Conservation (phyloP, 495 filamentous ascomycete genomes). For the Aspergillus nanangensis region DNA sequence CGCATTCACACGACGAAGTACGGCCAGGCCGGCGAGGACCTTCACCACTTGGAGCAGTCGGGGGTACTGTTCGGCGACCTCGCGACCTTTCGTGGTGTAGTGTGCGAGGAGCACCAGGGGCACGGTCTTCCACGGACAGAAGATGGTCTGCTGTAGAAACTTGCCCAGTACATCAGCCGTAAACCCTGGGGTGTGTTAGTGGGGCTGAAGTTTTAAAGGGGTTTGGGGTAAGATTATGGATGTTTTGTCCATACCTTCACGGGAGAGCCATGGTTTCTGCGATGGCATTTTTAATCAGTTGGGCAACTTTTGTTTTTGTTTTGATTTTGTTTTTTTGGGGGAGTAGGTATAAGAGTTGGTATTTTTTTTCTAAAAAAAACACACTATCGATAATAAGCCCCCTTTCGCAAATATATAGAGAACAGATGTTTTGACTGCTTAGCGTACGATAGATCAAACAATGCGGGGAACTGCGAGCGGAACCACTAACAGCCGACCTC, state of each 20-base stretch:
- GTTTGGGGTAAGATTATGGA: not conserved
- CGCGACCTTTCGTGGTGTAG: conserved; percentile 54
- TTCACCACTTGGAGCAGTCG: conserved; percentile 21
- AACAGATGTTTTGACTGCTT: too few relatives aligned
- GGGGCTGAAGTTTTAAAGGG: not conserved
- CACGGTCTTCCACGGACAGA: conserved; percentile 56
- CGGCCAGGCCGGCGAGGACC: conserved; percentile 29
- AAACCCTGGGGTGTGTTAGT: conserved; percentile 46
- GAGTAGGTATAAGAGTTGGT: too few relatives aligned
- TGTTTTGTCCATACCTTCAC: conserved; percentile 22
- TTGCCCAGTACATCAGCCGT: conserved; percentile 54
- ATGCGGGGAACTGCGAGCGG: too few relatives aligned
- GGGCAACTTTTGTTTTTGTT: too few relatives aligned
- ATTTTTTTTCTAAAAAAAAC: too few relatives aligned
- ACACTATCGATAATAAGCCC: too few relatives aligned
- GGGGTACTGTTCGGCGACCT: conserved; percentile 45
- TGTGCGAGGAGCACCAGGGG: conserved; percentile 53
- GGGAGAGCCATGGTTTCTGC: conserved; percentile 23
- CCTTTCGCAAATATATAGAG: too few relatives aligned
- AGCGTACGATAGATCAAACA: too few relatives aligned
- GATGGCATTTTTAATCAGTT: conserved; percentile 14
- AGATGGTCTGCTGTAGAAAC: conserved; percentile 49
- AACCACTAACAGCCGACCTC: too few relatives aligned
- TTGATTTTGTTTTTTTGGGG: too few relatives aligned
- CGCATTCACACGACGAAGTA: conserved; percentile 41